Conservation (phyloP, 768 basidiomycete species). For the Termitomyces sp. region DNA sequence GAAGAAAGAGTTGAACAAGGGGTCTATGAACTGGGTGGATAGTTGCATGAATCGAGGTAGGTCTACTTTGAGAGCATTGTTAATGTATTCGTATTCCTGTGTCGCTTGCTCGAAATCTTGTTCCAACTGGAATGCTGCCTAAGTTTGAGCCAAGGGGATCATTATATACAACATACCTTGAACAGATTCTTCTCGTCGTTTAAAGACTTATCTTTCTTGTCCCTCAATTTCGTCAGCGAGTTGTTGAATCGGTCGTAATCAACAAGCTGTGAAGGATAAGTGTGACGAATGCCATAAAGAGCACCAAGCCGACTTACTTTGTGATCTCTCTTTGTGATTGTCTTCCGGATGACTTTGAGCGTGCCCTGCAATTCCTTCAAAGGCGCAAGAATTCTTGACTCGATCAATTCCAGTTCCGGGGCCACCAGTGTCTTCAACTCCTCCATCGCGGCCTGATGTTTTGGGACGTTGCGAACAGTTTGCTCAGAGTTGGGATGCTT, state of each 20-base stretch:
- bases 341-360: conserved; percentile 89
- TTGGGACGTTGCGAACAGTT: conserved; percentile 74
- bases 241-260: conserved; percentile 98
- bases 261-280: conserved; percentile 47
- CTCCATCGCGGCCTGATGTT: conserved; percentile 72
- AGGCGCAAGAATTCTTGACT: conserved; percentile 79
- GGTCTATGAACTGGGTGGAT: conserved; percentile 87
- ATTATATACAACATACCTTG: conserved; percentile 57
- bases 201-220: conserved; percentile 97
- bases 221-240: conserved; percentile 88
- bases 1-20: conserved; percentile 97
- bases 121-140: conserved; percentile 56
- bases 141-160: conserved; percentile 11
- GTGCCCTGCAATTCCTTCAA: conserved; percentile 86
- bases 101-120: conserved; percentile 94
- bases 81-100: conserved; percentile 92
- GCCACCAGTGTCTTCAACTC: conserved; percentile 75
- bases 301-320: conserved; percentile 54
- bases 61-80: conserved; percentile 85
- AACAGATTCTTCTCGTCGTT: conserved; percentile 96
- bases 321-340: conserved; percentile 93
- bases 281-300: neutral
- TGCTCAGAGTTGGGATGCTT: conserved; percentile 76
- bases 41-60: conserved; percentile 91
- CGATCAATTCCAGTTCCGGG: conserved; percentile 94